These are phyloP conservation scores for Eutrema yunnanense DNA, from an alignment of 345 rosid species.

Conservation along the genomic window DNA sequence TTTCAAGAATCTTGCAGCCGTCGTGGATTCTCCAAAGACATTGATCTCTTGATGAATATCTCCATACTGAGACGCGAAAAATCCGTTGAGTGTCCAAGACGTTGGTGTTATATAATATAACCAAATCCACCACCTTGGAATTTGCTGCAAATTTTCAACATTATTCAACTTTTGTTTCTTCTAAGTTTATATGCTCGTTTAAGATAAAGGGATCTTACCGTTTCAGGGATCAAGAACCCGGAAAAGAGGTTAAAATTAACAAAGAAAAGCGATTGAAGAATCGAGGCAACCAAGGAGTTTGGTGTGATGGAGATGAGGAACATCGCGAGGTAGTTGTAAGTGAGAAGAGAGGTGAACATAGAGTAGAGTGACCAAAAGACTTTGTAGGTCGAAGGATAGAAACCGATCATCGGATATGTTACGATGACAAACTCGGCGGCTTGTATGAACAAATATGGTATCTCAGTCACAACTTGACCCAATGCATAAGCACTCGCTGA, in stretches of 20 bases:
- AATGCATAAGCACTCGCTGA: slow-evolving; percentile 61
- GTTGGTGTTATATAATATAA: slow-evolving; percentile 57
- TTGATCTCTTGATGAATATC: slow-evolving; percentile 40
- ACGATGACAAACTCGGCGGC: slow-evolving; percentile 35
- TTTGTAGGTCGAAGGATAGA: slow-evolving; percentile 45
- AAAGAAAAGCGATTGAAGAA: slow-evolving; percentile 40
- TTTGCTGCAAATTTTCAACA: slow-evolving; percentile 36
- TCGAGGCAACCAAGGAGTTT: slow-evolving; percentile 50
- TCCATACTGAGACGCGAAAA: slow-evolving; percentile 74
- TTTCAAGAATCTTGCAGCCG: slow-evolving; percentile 38
- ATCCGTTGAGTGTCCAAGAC: slow-evolving; percentile 64
- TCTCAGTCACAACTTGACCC: slow-evolving; percentile 68
- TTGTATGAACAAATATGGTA: slow-evolving; percentile 55
- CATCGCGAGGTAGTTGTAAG: slow-evolving; percentile 70
- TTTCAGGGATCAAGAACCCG: slow-evolving; percentile 59
- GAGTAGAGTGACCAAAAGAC: slow-evolving; percentile 62
- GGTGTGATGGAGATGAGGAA: slow-evolving; percentile 61
- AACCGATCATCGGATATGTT: slow-evolving; percentile 75
- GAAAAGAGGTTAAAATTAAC: slow-evolving; percentile 51
- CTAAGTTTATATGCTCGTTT: background rate
- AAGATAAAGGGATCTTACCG: slow-evolving; percentile 37
- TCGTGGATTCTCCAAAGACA: slow-evolving; percentile 45
- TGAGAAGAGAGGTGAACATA: slow-evolving; percentile 47
- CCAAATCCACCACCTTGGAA: slow-evolving; percentile 91
- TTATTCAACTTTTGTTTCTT: background rate